Evolutionary conservation across 768 basidiomycete genomes (phyloP).

Genomic region (Trametes cubensis): DNA sequence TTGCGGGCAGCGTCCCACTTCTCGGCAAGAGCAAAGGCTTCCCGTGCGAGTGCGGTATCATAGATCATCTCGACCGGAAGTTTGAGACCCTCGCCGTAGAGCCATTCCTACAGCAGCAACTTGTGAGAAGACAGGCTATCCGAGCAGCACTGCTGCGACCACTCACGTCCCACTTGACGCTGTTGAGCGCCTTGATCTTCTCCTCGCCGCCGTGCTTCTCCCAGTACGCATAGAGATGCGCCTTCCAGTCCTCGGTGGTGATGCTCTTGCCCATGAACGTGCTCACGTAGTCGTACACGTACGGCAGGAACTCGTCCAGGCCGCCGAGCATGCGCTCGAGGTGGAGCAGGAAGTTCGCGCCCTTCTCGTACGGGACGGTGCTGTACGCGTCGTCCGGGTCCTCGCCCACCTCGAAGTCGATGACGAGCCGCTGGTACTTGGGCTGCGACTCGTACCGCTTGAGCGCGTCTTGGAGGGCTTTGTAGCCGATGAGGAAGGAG

Average conservation of each 20-base stretch:
- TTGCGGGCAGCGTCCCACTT: conserved; percentile 72
- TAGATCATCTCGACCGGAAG: conserved; percentile 79
- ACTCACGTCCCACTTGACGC: conserved; percentile 77
- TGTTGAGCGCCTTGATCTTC: conserved; percentile 66
- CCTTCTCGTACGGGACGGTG: conserved; percentile 84
- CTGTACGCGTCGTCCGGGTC: conserved; percentile 80
- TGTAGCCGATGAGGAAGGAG: conserved; percentile 75
- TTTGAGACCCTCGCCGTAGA: conserved; percentile 75
- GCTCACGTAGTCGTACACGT: conserved; percentile 78
- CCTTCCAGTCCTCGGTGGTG: conserved; percentile 82
- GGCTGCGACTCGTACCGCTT: conserved; percentile 59
- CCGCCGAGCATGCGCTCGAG: conserved; percentile 82
- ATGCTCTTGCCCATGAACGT: conserved; percentile 85
- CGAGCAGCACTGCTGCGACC: not conserved
- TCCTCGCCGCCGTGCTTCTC: conserved; percentile 56
- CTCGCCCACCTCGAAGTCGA: conserved; percentile 72
- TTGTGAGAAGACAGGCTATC: not conserved
- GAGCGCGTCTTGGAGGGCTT: conserved; percentile 72
- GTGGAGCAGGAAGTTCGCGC: conserved; percentile 83
- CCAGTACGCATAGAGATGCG: conserved; percentile 76
- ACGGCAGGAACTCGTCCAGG: conserved; percentile 80
- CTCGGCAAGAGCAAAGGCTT: conserved; percentile 71
- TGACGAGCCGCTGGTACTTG: conserved; percentile 79
- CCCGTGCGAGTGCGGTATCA: conserved; percentile 68
- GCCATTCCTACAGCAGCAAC: conserved; percentile 59